These are phyloP conservation scores for Fomitiporia mediterranea DNA, from an alignment of 1,284 basidiomycete species.

Conservation along the genomic window DNA sequence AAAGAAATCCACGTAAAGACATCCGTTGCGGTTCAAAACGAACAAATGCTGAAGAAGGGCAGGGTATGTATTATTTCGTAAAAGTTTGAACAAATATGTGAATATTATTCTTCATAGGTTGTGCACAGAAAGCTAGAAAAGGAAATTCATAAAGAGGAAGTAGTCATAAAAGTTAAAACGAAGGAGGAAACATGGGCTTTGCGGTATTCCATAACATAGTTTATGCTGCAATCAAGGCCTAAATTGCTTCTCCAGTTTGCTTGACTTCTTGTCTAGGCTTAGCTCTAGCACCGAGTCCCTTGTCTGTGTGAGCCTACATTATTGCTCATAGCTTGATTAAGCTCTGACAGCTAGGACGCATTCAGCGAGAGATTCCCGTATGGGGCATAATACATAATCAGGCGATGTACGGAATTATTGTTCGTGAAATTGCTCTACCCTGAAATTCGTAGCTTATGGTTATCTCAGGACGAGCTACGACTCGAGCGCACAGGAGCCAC, in stretches of 20 bases:
- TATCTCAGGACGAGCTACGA: slow-evolving; percentile 4
- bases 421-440: slow-evolving; percentile 30
- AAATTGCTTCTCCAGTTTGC: slow-evolving; percentile 36
- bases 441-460: not conserved
- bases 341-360: not conserved
- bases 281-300: slow-evolving; percentile 44
- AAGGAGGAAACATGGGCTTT: slow-evolving; percentile 72
- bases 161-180: slow-evolving; percentile 45
- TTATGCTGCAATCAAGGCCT: not conserved
- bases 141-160: slow-evolving; percentile 61
- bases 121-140: slow-evolving; percentile 79
- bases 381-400: slow-evolving; percentile 59
- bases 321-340: not conserved
- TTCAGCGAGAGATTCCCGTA: slow-evolving; percentile 68
- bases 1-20: slow-evolving; percentile 63
- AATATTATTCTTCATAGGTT: slow-evolving; percentile 35
- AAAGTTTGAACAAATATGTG: slow-evolving; percentile 6
- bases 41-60: slow-evolving; percentile 55
- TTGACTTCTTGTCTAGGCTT: slow-evolving; percentile 60
- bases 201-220: slow-evolving; percentile 36
- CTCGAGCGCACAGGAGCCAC: not conserved
- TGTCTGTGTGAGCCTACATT: slow-evolving; percentile 37
- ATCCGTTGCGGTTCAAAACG: slow-evolving; percentile 53
- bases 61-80: slow-evolving; percentile 39
- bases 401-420: slow-evolving; percentile 62